Percentiles rank a stretch among this genome's conserved stretches.
Evolutionary conservation across 495 filamentous ascomycete genomes (phyloP).

Genomic region (Entonaema liquescens): DNA sequence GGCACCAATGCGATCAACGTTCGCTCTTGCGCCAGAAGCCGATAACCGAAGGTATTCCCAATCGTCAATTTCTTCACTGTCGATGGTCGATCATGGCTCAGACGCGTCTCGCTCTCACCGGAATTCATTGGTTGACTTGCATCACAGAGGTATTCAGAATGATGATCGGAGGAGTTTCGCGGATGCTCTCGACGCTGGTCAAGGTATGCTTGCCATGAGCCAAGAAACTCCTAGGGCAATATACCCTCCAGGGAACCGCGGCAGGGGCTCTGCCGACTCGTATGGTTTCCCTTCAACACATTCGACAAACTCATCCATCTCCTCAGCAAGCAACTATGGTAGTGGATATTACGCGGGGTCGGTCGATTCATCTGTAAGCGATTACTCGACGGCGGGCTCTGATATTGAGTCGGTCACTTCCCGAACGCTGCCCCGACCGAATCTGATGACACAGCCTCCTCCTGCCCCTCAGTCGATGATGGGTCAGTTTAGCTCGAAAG

Average conservation of each 20-base stretch:
- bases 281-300: slow-evolving; percentile 93
- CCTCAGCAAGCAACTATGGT: slow-evolving; percentile 72
- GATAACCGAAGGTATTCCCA: slow-evolving; percentile 86
- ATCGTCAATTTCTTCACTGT: slow-evolving; percentile 77
- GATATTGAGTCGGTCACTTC: slow-evolving; percentile 80
- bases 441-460: slow-evolving; percentile 70
- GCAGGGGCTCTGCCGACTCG: slow-evolving; percentile 81
- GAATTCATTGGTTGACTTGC: slow-evolving; percentile 69
- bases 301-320: slow-evolving; percentile 94
- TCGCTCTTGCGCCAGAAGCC: slow-evolving; percentile 63
- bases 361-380: slow-evolving; percentile 89
- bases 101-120: slow-evolving; percentile 56
- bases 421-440: slow-evolving; percentile 83
- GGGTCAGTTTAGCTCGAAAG: slow-evolving; percentile 97
- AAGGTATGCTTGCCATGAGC: slow-evolving; percentile 94
- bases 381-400: slow-evolving; percentile 92
- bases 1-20: slow-evolving; percentile 69
- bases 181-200: slow-evolving; percentile 84
- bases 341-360: slow-evolving; percentile 84
- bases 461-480: slow-evolving; percentile 97
- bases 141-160: slow-evolving; percentile 64
- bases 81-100: slow-evolving; percentile 54
- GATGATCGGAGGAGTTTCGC: slow-evolving; percentile 74
- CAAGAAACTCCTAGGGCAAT: slow-evolving; percentile 89
- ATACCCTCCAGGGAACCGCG: slow-evolving; percentile 70